phyloP scores from a whole-genome alignment of 2,329 filamentous ascomycete genomes.

The Westerdykella ornata region DNA sequence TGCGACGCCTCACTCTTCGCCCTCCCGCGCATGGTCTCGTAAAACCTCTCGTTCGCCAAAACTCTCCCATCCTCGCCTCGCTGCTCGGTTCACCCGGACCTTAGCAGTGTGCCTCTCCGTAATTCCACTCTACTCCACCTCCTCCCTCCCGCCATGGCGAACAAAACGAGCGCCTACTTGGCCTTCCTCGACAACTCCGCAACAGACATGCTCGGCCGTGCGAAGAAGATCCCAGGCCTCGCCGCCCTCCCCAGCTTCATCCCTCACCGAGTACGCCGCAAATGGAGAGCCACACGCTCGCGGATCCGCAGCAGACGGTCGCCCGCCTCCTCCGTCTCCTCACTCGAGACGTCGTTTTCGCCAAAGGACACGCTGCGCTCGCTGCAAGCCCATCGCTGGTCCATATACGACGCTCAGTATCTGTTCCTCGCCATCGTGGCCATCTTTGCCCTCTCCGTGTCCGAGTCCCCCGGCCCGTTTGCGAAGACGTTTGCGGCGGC shows the following conservation, averaged over 20 bases:
- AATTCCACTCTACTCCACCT: too few relatives aligned
- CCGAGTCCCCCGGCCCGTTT: constrained; percentile 69
- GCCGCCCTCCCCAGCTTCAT: constrained; percentile 48
- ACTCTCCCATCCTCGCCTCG: constrained; percentile 1
- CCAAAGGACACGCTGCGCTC: constrained; percentile 69
- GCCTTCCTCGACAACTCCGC: constrained; percentile 27
- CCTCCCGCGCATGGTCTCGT: too few relatives aligned
- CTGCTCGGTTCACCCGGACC: neutral
- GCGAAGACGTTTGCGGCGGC: constrained; percentile 68
- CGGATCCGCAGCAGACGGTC: constrained; percentile 61
- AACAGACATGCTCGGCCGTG: constrained; percentile 37
- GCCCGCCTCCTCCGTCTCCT: constrained; percentile 65
- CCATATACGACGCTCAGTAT: constrained; percentile 78
- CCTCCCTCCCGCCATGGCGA: constrained; percentile 20
- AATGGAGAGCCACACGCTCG: constrained; percentile 54
- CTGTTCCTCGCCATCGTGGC: constrained; percentile 64
- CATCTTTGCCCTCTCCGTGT: constrained; percentile 77
- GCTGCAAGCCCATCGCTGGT: constrained; percentile 73
- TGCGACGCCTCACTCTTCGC: too few relatives aligned
- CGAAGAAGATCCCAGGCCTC: constrained; percentile 43
- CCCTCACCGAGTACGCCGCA: constrained; percentile 60
- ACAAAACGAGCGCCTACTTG: constrained; percentile 26
- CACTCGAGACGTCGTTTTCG: constrained; percentile 74
- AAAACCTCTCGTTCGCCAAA: constrained; percentile 6
- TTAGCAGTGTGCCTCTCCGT: neutral